A percentile compares a stretch with the other conserved stretches of the same genome.
Evolutionary conservation across 495 filamentous ascomycete species (phyloP).

Genomic region (Penicillium macrosclerotiorum): DNA sequence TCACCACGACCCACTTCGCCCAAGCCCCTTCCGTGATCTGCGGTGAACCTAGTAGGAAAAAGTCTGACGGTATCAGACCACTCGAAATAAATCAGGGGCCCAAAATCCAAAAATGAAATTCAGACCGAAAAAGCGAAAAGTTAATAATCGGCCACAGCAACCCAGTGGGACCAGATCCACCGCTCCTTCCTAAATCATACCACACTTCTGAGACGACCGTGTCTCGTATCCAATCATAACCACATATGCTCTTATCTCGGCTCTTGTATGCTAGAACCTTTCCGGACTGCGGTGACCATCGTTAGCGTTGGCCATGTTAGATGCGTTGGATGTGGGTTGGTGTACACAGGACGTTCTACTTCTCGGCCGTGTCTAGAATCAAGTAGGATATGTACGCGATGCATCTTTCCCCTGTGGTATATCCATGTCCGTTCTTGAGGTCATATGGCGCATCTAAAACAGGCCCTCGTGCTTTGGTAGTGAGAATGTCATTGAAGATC

Average conservation of each 20-base stretch:
- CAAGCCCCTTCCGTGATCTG: conserved; percentile 22
- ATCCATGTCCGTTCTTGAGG: no score
- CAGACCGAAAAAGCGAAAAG: neutral
- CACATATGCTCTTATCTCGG: neutral
- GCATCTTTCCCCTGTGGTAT: no score
- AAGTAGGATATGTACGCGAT: no score
- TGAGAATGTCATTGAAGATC: no score
- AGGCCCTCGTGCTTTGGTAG: no score
- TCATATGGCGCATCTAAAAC: no score
- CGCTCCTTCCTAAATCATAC: conserved; percentile 16
- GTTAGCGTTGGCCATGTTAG: no score
- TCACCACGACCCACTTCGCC: conserved; percentile 17
- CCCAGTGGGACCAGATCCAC: conserved; percentile 1
- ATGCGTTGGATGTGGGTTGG: no score
- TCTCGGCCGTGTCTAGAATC: neutral
- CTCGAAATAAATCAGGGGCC: neutral
- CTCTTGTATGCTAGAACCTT: neutral
- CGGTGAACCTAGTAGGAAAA: conserved; percentile 16
- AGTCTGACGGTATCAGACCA: conserved; percentile 10
- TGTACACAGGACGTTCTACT: no score
- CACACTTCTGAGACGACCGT: neutral
- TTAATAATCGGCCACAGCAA: neutral
- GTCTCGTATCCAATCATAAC: neutral
- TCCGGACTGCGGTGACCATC: conserved; percentile 5
- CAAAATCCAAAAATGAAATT: neutral